Conservation (phyloP, 2,329 filamentous ascomycete genomes). For the Colletotrichum truncatum region DNA sequence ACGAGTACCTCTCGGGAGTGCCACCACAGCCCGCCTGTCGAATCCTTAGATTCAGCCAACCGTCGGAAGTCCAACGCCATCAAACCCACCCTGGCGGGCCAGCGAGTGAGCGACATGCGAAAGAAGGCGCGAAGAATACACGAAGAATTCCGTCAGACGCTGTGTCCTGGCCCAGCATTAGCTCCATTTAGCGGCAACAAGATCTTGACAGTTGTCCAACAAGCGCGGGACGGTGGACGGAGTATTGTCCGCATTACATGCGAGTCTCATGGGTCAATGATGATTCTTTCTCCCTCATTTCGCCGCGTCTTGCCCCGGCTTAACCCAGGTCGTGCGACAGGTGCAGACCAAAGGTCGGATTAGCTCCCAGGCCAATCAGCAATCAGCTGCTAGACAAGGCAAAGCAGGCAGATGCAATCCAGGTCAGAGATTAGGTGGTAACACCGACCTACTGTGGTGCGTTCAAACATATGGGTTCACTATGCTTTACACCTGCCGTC, state of each 20-base stretch:
- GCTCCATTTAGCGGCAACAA: not conserved
- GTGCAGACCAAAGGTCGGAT: constrained; percentile 9
- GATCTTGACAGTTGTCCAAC: not conserved
- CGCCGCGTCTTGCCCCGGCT: constrained; percentile 3
- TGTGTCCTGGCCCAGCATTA: not conserved
- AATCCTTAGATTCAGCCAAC: not conserved
- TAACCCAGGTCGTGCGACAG: constrained; percentile 23
- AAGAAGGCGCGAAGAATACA: constrained; percentile 26
- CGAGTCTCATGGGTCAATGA: not conserved
- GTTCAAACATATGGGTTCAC: not conserved
- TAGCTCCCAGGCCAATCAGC: constrained; percentile 2
- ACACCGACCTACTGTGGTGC: constrained; percentile 1
- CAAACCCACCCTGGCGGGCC: constrained; percentile 1
- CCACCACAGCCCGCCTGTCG: not conserved
- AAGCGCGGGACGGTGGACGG: not conserved
- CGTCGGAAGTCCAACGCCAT: not conserved
- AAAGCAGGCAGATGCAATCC: not conserved
- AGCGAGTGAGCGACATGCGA: constrained; percentile 14
- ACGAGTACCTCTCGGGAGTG: too few species aligned
- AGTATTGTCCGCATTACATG: not conserved
- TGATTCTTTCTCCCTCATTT: not conserved
- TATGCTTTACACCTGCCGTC: constrained; percentile 21
- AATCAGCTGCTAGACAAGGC: not conserved
- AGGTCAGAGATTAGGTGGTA: constrained; percentile 7
- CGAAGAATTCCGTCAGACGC: constrained; percentile 4